A percentile compares a stretch with the other conserved stretches of the same genome.
Evolutionary conservation across 1,139 yeast genomes (phyloP).

Genomic region (Chernovozyma sophiae-reginae): DNA sequence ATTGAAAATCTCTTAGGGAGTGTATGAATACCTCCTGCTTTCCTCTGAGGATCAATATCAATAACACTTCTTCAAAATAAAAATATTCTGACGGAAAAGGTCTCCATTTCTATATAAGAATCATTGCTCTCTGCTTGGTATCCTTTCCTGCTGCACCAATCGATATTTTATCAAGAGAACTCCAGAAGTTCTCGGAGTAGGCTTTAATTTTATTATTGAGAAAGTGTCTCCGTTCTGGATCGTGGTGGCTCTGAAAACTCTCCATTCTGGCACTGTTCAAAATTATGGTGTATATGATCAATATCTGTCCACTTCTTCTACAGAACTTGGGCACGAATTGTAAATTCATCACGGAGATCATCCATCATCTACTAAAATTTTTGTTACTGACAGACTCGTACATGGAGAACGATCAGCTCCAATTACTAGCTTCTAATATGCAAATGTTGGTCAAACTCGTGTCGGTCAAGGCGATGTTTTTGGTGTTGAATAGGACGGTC

Average conservation of each 20-base stretch:
- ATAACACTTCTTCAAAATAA: no score
- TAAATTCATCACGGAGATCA: slow-evolving; percentile 10
- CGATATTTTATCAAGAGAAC: slow-evolving; percentile 5
- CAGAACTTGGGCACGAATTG: slow-evolving; percentile 4
- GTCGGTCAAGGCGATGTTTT: slow-evolving; percentile 24
- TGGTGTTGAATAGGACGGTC: slow-evolving; percentile 38
- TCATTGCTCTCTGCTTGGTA: slow-evolving; percentile 1
- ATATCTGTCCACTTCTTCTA: slow-evolving; percentile 7
- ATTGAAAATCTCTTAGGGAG: no score
- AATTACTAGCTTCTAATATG: slow-evolving; percentile 39
- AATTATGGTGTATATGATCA: slow-evolving; percentile 8
- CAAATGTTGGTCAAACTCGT: slow-evolving; percentile 32
- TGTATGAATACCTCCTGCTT: no score
- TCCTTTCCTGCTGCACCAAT: slow-evolving; percentile 4
- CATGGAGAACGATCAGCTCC: slow-evolving; percentile 25
- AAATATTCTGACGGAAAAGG: no score
- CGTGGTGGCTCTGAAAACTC: neutral
- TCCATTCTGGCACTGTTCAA: slow-evolving; percentile 1
- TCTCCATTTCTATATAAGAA: no score
- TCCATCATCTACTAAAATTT: slow-evolving; percentile 39
- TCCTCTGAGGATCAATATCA: no score
- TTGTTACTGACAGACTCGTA: slow-evolving; percentile 35
- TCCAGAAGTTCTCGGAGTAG: slow-evolving; percentile 7
- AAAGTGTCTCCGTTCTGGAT: neutral
- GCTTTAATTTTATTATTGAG: slow-evolving; percentile 2